Base-by-base conservation (phyloP, 1,284 basidiomycete genomes). In the Leccinum angustisporum region DNA sequence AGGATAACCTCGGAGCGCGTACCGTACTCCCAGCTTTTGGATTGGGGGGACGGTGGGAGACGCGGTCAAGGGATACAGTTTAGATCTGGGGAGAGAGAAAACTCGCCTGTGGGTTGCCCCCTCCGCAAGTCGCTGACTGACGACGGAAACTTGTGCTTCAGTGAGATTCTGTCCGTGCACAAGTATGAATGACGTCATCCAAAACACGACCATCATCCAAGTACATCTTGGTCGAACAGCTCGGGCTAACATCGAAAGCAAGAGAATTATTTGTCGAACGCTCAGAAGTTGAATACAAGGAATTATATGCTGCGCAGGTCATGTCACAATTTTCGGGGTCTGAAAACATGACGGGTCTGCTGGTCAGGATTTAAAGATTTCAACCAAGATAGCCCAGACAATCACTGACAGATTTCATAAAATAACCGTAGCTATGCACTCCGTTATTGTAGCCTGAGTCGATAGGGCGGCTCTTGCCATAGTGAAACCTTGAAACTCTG, bases 1-100 rank as follows among this genome's bases (percentile, higher is more conserved):
- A 86, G 76, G 36, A 88, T 73, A 16, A 88, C 85, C 68, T 88
- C 76, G 11, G 83, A 74, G 48, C 81, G 79, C 0, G 87, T 85
- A 9, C 88, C 88, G 59, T 85, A 79, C 67, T 90, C 88, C 88
- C 88, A 90, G 63, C 85, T 88, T 46, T 21, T 46, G 18, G 43
- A 46, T 46, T 18, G 11, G 43, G 43, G 46, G 46, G 18, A 50
- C 13, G 46, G 55, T 54, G 30, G n/a, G 31, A 25, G 25, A 27
- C 25, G 27, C 30, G 27, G 1, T 30, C 63, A n/a, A 62, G 27
- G 5, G 25, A 52, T 31, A n/a, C 10, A 9, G 8, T 38, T 33
- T 2, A 33, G 16, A n/a, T 13, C 27, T 9, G 21, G 5, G 27
- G 14, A 46, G 16, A 34, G 43, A 58, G 10, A 0, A 25, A 31